Conservation (phyloP, 257 asterid genomes). For the Capsicum chinense region DNA sequence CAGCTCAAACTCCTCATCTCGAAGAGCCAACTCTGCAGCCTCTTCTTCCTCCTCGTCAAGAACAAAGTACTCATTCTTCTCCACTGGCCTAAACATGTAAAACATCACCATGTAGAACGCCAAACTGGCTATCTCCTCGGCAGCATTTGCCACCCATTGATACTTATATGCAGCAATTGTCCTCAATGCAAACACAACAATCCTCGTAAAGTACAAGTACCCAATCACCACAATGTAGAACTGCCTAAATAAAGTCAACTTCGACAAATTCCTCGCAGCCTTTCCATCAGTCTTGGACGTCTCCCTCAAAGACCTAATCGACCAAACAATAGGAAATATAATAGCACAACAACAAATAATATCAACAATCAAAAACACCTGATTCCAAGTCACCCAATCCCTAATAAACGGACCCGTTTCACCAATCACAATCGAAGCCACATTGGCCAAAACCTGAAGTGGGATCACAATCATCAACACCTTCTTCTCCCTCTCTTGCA, state of each 20-base stretch:
- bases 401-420: slow-evolving; percentile 94
- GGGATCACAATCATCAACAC: slow-evolving; percentile 98
- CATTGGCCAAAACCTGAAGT: slow-evolving; percentile 84
- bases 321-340: slow-evolving; percentile 96
- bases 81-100: slow-evolving; percentile 96
- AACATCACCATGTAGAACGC: slow-evolving; percentile 81
- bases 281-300: slow-evolving; percentile 96
- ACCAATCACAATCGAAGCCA: slow-evolving; percentile 88
- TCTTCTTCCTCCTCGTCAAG: slow-evolving; percentile 93
- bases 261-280: slow-evolving; percentile 92
- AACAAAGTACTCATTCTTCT: slow-evolving; percentile 86
- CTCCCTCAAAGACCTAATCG: slow-evolving; percentile 93
- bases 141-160: slow-evolving; percentile 94
- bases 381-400: slow-evolving; percentile 98
- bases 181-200: slow-evolving; percentile 87
- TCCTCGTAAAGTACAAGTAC: slow-evolving; percentile 89
- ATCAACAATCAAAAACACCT: slow-evolving; percentile 85
- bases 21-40: slow-evolving; percentile 89
- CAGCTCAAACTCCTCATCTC: slow-evolving; percentile 90
- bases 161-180: slow-evolving; percentile 93
- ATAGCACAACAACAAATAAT: slow-evolving; percentile 88
- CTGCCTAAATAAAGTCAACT: slow-evolving; percentile 91
- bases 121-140: slow-evolving; percentile 88
- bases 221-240: slow-evolving; percentile 92
- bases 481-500: slow-evolving; percentile 93